Percentiles rank a stretch among this genome's conserved stretches.
Evolutionary conservation across 2,329 filamentous ascomycete species (phyloP).

Genomic region (Botrytis porri): DNA sequence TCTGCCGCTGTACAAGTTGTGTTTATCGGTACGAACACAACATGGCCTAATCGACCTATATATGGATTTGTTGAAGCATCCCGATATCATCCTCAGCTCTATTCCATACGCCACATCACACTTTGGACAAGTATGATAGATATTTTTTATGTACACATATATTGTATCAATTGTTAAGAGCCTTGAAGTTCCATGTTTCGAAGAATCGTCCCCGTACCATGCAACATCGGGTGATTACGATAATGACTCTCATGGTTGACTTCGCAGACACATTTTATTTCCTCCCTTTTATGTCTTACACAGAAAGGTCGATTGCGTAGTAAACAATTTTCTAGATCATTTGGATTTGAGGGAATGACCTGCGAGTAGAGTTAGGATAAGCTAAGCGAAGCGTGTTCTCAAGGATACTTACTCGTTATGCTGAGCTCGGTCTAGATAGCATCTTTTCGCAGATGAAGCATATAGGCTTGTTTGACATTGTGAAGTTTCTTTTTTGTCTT

Average conservation of each 20-base stretch:
- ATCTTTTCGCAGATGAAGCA: background rate
- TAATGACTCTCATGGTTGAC: background rate
- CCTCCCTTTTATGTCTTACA: background rate
- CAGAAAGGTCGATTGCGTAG: background rate
- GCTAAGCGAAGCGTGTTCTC: background rate
- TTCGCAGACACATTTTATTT: background rate
- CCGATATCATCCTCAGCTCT: no score
- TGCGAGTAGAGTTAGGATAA: background rate
- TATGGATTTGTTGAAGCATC: no score
- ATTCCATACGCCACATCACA: no score
- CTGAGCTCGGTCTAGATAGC: no score
- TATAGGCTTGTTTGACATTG: background rate
- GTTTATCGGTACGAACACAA: no score
- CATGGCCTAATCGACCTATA: no score
- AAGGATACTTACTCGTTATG: background rate
- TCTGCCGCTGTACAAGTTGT: no score
- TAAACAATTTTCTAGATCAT: rapidly evolving
- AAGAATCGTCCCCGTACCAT: background rate
- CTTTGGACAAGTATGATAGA: no score
- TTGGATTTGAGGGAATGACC: background rate
- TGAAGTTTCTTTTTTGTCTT: background rate
- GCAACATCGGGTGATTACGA: rapidly evolving
- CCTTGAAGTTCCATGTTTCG: no score
- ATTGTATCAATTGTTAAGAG: no score
- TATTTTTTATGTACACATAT: no score